Percentiles rank a stretch among this genome's conserved stretches.
phyloP scores from a whole-genome alignment of 2,329 filamentous ascomycete genomes.

The Sporothrix brunneoviolacea region DNA sequence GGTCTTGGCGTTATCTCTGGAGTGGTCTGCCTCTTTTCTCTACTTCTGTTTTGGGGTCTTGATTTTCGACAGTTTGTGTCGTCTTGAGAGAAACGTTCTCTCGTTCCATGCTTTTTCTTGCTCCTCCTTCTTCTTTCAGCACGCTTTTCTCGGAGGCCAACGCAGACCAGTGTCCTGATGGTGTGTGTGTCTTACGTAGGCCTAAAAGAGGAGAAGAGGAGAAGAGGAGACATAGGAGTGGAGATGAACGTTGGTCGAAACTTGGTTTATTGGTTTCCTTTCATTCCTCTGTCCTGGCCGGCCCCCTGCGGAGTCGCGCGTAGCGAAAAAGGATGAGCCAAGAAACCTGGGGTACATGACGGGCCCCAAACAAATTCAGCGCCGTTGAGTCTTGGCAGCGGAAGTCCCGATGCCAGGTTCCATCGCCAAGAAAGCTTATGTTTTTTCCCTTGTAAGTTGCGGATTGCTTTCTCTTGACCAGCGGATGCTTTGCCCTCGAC shows the following conservation, averaged over 20 bases:
- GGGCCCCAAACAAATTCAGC: neutral
- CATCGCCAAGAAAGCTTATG: conserved; percentile 15
- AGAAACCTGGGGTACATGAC: conserved; percentile 11
- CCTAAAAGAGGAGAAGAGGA: too few relatives aligned
- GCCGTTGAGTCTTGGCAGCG: conserved; percentile 10
- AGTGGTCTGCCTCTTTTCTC: neutral
- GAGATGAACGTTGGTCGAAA: too few relatives aligned
- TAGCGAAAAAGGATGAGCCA: neutral
- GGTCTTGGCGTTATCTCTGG: conserved; percentile 17
- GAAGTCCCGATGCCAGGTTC: neutral
- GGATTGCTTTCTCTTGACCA: neutral
- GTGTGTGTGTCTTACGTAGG: too few relatives aligned
- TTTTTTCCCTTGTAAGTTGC: neutral
- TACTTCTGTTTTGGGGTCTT: neutral
- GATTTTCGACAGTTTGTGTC: neutral
- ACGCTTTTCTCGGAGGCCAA: too few relatives aligned
- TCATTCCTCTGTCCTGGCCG: too few relatives aligned
- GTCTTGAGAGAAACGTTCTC: too few relatives aligned
- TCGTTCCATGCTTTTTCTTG: too few relatives aligned
- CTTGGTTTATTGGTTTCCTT: too few relatives aligned
- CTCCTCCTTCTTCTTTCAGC: too few relatives aligned
- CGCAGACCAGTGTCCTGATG: too few relatives aligned
- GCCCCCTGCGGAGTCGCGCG: too few relatives aligned
- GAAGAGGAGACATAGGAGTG: too few relatives aligned
- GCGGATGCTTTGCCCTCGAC: neutral